These are phyloP conservation scores for Collybiopsis confluens DNA, from an alignment of 768 basidiomycete genomes.

Conservation along the genomic window DNA sequence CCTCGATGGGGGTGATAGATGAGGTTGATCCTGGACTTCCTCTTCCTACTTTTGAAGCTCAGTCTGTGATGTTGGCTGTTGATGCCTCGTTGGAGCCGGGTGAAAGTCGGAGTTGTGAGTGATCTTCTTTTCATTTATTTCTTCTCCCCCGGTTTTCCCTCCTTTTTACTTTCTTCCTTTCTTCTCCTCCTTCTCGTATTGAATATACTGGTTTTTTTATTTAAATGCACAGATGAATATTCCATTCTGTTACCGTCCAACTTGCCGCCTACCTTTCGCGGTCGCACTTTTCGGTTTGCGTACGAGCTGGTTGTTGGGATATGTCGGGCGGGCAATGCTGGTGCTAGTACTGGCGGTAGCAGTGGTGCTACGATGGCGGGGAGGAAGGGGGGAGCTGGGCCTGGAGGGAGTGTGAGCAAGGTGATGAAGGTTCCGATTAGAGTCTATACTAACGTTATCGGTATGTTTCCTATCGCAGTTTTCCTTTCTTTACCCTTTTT, in stretches of 20 bases:
- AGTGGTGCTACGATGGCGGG: slow-evolving; percentile 21
- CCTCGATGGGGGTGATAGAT: too few species aligned
- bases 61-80: slow-evolving; percentile 85
- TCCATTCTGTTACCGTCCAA: slow-evolving; percentile 67
- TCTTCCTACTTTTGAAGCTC: slow-evolving; percentile 82
- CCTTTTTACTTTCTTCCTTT: too few species aligned
- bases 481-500: slow-evolving; percentile 21
- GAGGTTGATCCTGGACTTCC: slow-evolving; percentile 59
- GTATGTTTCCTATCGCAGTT: slow-evolving; percentile 39
- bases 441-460: slow-evolving; percentile 77
- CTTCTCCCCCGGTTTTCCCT: too few species aligned
- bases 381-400: slow-evolving; percentile 19
- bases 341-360: too few species aligned
- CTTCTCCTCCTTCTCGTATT: slow-evolving; percentile 3
- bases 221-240: slow-evolving; percentile 79
- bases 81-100: slow-evolving; percentile 82
- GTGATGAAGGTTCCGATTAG: slow-evolving; percentile 91
- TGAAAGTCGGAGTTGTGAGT: slow-evolving; percentile 78
- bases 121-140: too few species aligned
- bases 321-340: slow-evolving; percentile 63
- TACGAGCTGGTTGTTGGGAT: slow-evolving; percentile 91
- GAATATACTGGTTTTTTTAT: neutral
- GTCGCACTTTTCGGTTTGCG: slow-evolving; percentile 77
- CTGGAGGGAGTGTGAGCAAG: slow-evolving; percentile 52
- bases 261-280: slow-evolving; percentile 88